phyloP scores from a whole-genome alignment of 2,329 filamentous ascomycete genomes.

The Xylaria sp. region DNA sequence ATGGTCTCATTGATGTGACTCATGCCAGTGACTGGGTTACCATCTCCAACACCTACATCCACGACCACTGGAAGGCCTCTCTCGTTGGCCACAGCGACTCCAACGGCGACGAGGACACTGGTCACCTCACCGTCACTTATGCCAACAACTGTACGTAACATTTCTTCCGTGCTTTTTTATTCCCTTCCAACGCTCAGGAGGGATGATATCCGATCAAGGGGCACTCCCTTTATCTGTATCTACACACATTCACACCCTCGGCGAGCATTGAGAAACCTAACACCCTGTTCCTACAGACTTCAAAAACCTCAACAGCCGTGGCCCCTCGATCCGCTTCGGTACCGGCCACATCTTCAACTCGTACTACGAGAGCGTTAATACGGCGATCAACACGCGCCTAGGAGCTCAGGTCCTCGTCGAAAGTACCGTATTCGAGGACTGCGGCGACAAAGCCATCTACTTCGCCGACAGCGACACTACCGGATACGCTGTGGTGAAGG shows the following conservation, averaged over 20 bases:
- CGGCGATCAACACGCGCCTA: slow-evolving; percentile 61
- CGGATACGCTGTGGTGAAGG: slow-evolving; percentile 56
- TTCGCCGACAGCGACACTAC: slow-evolving; percentile 54
- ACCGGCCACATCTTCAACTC: slow-evolving; percentile 62
- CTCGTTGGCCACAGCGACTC: slow-evolving; percentile 65
- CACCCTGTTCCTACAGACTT: slow-evolving; percentile 16
- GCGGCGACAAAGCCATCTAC: slow-evolving; percentile 44
- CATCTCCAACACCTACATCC: slow-evolving; percentile 56
- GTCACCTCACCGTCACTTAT: slow-evolving; percentile 73
- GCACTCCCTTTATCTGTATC: too few species aligned
- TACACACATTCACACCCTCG: background rate
- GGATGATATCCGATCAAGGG: background rate
- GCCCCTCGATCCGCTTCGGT: slow-evolving; percentile 66
- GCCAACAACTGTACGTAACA: slow-evolving; percentile 68
- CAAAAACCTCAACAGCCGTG: slow-evolving; percentile 63
- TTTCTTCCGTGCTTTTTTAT: background rate
- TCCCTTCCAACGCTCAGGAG: background rate
- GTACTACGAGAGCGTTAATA: slow-evolving; percentile 54
- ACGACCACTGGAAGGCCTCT: slow-evolving; percentile 60
- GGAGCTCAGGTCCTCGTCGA: slow-evolving; percentile 63
- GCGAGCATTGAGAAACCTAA: background rate
- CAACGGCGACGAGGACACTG: slow-evolving; percentile 71
- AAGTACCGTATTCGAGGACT: slow-evolving; percentile 53
- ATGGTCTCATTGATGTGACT: slow-evolving; percentile 72
- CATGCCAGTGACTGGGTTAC: slow-evolving; percentile 73